Base-by-base conservation (phyloP, 1,139 yeast species). In the Kazachstania sp. region DNA sequence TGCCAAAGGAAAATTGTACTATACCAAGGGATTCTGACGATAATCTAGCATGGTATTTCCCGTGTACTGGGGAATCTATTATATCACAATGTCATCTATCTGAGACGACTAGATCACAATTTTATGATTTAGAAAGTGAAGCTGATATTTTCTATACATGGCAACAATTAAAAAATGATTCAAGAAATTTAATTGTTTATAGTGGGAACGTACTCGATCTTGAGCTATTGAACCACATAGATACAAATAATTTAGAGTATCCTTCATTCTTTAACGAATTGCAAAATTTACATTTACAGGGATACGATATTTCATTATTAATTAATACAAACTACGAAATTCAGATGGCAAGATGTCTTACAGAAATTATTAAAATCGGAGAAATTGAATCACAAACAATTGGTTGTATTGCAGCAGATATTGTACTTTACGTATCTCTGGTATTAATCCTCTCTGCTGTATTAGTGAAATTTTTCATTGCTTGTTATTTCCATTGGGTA, bases 1-100 rank as follows among this genome's bases (percentile, higher is more conserved):
- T 69, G n/a, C 95, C 97, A 39, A 78, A 78, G 54, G 20, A 20
- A 12, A 84, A 81, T 26, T 72, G 90, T 49, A 83, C 92, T 50
- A 74, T 69, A n/a, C 95, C 97, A 41, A 78, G 78, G 53, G 78
- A 71, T 11, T 73, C 72, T 37, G 78, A 77, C 38, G 72, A 74
- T 19, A 80, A 82, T 43, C 64, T 92, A 55, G 97, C 95, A 9
- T 90, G 96, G 95, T 92, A 92, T 68, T 87, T 88, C 84, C 97
- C 98, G 3, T 92, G 98, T 70, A 73, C 90, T 2, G 65, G 84
- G 1, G 51, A 68, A 39, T 97, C 97, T 16, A 88, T 87, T 80
- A n/a, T n/a, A n/a, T n/a, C n/a, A 94, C 18, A 88, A 9, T 92
- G 98, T 67, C 97, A 92, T 67, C 86, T 97, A 1, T 75, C 86